Evolutionary conservation across 768 basidiomycete species (phyloP).

Genomic region (Tulasnella sp.): DNA sequence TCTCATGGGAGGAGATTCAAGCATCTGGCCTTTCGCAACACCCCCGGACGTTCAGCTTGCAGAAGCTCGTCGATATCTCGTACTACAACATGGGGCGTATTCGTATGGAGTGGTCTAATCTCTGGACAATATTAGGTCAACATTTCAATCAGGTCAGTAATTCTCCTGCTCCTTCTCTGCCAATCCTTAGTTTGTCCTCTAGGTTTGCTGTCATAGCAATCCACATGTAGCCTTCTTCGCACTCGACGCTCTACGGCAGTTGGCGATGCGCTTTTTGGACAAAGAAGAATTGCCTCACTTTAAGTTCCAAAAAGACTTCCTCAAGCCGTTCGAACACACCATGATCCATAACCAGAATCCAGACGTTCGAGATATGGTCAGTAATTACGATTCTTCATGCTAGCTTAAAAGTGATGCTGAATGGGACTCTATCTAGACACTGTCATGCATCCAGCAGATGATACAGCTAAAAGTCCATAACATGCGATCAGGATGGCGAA

Average conservation of each 20-base stretch:
- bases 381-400: slow-evolving; percentile 16
- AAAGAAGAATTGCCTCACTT: slow-evolving; percentile 97
- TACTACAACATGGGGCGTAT: slow-evolving; percentile 99
- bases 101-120: slow-evolving; percentile 92
- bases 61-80: slow-evolving; percentile 96
- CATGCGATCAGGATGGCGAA: slow-evolving; percentile 96
- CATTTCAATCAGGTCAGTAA: slow-evolving; percentile 87
- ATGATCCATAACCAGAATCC: slow-evolving; percentile 95
- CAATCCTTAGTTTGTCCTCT: neutral
- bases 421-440: slow-evolving; percentile 41
- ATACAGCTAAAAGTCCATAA: slow-evolving; percentile 90
- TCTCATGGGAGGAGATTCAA: slow-evolving; percentile 99
- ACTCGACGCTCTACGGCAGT: slow-evolving; percentile 86
- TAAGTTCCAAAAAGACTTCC: slow-evolving; percentile 98
- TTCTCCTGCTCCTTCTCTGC: neutral
- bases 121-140: slow-evolving; percentile 96
- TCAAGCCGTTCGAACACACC: slow-evolving; percentile 95
- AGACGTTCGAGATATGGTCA: slow-evolving; percentile 90
- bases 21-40: slow-evolving; percentile 90
- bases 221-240: slow-evolving; percentile 95
- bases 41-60: slow-evolving; percentile 90
- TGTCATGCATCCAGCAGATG: slow-evolving; percentile 99
- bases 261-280: slow-evolving; percentile 97
- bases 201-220: slow-evolving; percentile 99
- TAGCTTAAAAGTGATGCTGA: slow-evolving; percentile 2